phyloP scores from a whole-genome alignment of 208 protist species.

The Porcisia hertigi region DNA sequence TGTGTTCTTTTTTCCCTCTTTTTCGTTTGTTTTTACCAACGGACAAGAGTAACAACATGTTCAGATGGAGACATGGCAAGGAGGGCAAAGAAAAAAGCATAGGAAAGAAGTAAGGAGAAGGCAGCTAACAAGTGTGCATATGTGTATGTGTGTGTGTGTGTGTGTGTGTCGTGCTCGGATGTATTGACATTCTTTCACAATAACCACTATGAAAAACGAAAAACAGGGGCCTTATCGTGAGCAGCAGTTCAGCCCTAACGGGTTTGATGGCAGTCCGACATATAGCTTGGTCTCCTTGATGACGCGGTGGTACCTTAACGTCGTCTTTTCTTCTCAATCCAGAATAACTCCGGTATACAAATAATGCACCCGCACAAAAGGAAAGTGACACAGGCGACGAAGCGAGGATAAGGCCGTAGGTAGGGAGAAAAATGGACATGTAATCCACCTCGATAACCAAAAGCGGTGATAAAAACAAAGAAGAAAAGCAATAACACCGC shows the following conservation, averaged over 20 bases:
- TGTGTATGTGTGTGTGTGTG: background rate
- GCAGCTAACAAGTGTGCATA: background rate
- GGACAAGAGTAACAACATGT: background rate
- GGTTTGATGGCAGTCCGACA: background rate
- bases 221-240: too few species aligned
- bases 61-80: too few species aligned
- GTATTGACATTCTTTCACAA: background rate
- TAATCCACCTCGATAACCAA: background rate
- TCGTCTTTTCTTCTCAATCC: background rate
- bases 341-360: background rate
- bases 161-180: background rate
- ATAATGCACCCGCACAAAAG: background rate
- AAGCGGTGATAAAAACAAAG: slow-evolving; percentile 1
- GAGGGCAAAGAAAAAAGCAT: background rate
- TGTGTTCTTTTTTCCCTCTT: too few species aligned
- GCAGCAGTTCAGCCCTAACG: background rate
- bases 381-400: background rate
- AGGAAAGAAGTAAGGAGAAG: background rate
- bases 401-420: background rate
- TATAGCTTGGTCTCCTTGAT: background rate
- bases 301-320: background rate
- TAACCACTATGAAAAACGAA: background rate
- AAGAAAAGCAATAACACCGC: background rate
- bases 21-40: too few species aligned
- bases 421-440: background rate